Base-by-base conservation (phyloP, 202 grass and related monocot species). In the Alloteropsis angusta region DNA sequence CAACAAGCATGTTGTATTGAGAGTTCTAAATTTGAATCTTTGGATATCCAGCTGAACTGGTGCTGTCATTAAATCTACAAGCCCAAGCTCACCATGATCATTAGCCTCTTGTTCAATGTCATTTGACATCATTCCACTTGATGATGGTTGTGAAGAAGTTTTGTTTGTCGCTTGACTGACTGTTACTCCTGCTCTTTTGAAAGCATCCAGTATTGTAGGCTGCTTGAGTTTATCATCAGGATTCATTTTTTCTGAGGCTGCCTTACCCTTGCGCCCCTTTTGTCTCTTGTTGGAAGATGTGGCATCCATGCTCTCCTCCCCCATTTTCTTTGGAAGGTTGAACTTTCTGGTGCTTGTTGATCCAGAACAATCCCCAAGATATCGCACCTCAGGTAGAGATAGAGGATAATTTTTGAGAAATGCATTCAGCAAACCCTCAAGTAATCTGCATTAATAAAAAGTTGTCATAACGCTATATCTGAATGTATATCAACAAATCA, bases 21-120 rank as follows among this genome's bases (percentile, higher is more conserved):
- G 91, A 88, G 87, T 82, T 88, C 94, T 97, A 87, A 93, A 88
- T 88, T 93, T 93, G 63, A 81, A 94, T 84, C 80, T 82, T 82
- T 97, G 91, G 65, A 77, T 86, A 88, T 97, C 89, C 77, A 97
- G 74, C 46, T 77, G 78, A 81, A 72, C 12, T 25, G 89, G 87
- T 63, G 79, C 69, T 76, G 86, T 78, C 46, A 86, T 84, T 81
- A 97, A 68, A 85, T 94, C 94, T 77, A 92, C 55, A 82, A 67
- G 36, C 52, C 87, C 91, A 86, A 94, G 61, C 81, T 92, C 74
- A 65, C 82, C 59, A 84, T 59, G 62, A 50, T 72, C 75, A 63
- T 70, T 79, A 62, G 47, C 63, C 57, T 91, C 88, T 41, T 75
- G 75, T 84, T 90, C 87, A 74, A 55, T 72, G 84, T 72, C 64